Base-by-base conservation (phyloP, 148 eudicot genomes). In the Simmondsia chinensis region DNA sequence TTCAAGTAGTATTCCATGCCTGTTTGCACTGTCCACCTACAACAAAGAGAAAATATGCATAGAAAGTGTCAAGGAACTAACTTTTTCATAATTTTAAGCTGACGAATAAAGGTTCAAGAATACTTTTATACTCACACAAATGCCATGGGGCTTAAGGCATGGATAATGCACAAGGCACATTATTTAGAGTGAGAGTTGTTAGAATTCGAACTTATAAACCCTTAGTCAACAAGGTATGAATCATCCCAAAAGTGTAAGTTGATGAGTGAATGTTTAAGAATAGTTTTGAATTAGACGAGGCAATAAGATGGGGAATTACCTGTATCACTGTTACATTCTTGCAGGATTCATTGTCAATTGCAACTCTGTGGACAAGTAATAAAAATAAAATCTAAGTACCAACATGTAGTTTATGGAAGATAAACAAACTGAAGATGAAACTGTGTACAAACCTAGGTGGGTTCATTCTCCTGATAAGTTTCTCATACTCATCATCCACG, bases 1-100 rank as follows among this genome's bases (percentile, higher is more conserved):
- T 58, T 82, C 89, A 65, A 93, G 60, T 11, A 93, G 77, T 57
- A 83, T 82, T 12, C 99, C 99, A 48, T 70, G 83, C 57, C 79
- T 72, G 36, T 82, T 91, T 33, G 88, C 89, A 60, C 95, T 82
- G 37, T 91, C 99, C 46, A 91, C 94, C 97, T 89, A 59, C 63
- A 65, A 48, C 39, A n/a, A n/a, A n/a, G n/a, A 41, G 12, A 56
- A 20, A 29, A n/a, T 13, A 14, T 21, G 18, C 13, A 27, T 32
- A 43, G 55, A 40, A 4, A 12, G 20, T 13, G 8, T 19, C 31
- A 61, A 37, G 14, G n/a, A n/a, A n/a, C n/a, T n/a, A n/a, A n/a
- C n/a, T n/a, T n/a, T 34, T 14, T 37, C 29, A 34, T 36, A 43
- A 39, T 5, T 28, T 18, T 14, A 2, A 22, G 15, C 26, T 11